Base-by-base conservation (phyloP, 176 grass and related monocot species). In the Sorghum bicolor region DNA sequence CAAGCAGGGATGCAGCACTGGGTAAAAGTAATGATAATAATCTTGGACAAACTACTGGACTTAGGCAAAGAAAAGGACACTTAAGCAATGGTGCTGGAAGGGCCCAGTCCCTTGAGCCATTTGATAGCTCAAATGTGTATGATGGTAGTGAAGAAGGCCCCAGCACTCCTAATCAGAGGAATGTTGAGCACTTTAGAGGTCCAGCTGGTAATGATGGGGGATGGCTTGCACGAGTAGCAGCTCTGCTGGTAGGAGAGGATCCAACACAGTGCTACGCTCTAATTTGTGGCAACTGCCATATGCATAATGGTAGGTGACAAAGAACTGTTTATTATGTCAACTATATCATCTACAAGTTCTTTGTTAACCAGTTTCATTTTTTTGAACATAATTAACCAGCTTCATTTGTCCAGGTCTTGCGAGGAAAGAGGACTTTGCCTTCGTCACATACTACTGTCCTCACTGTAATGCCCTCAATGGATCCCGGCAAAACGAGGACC, bases 161-260 rank as follows among this genome's bases (percentile, higher is more conserved):
- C 30, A 34, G 53, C 76, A 52, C 70, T 70, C 71, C 86, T 8
- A 88, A 87, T 66, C 83, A 87, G 67, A 90, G 86, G 19, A 82
- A 70, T 39, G 79, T 89, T 30, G 91, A 94, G 57, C 90, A 96
- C 86, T 92, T 89, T 20, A 89, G 78, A 82, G 81, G 90, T 64
- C 85, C 89, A 36, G 84, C 77, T 19, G 85, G 75, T 66, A 80
- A 80, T 29, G 86, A 82, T 62, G 89, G 88, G 26, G 91, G 97
- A 6, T 99, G 97, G 93, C 85, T 99, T 40, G 89, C 93, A 89
- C 89, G 90, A 8, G 60, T 90, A 36, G 97, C 97, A 64, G 97
- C 93, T 31, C 52, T 96, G 31, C 91, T 99, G 78, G 97, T 99
- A 48, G 97, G 97, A n/a, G 93, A 99, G 81, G 93, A 99, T 91